phyloP scores from a whole-genome alignment of 2,329 filamentous ascomycete genomes.

The Penicillium griseofulvum region DNA sequence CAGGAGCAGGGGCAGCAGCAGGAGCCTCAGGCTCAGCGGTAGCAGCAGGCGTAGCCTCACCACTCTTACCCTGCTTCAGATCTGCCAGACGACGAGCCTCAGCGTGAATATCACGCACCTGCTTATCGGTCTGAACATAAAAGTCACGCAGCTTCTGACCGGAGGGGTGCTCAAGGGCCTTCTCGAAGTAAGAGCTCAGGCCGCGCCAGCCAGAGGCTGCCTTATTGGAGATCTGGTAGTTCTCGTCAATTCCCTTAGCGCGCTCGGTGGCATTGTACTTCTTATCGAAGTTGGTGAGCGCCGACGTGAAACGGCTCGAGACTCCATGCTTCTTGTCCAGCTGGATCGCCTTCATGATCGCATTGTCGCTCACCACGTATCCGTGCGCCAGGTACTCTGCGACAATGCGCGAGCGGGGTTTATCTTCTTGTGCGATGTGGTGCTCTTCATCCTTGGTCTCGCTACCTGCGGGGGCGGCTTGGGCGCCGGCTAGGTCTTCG shows the following conservation, averaged over 20 bases:
- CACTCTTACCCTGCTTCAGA: conserved; percentile 65
- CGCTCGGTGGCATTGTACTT: conserved; percentile 88
- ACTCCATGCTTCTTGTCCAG: conserved; percentile 90
- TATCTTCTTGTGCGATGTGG: conserved; percentile 90
- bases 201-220: conserved; percentile 67
- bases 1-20: conserved; percentile 14
- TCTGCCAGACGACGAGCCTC: conserved; percentile 87
- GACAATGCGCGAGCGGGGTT: conserved; percentile 87
- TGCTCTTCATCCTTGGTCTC: conserved; percentile 57
- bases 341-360: conserved; percentile 78
- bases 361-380: conserved; percentile 75
- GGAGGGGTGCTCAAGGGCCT: conserved; percentile 80
- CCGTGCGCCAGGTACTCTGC: conserved; percentile 97
- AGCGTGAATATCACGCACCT: conserved; percentile 88
- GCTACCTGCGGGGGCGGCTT: conserved; percentile 56
- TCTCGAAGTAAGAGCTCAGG: conserved; percentile 88
- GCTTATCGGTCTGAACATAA: conserved; percentile 79
- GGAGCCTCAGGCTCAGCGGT: background rate
- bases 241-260: conserved; percentile 78
- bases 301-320: conserved; percentile 72
- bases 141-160: conserved; percentile 85
- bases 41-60: conserved; percentile 26
- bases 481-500: conserved; percentile 61
- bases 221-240: conserved; percentile 75
- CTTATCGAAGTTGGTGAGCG: conserved; percentile 72